Conservation (phyloP, 2,329 filamentous ascomycete species). For the Daldinia sp. region DNA sequence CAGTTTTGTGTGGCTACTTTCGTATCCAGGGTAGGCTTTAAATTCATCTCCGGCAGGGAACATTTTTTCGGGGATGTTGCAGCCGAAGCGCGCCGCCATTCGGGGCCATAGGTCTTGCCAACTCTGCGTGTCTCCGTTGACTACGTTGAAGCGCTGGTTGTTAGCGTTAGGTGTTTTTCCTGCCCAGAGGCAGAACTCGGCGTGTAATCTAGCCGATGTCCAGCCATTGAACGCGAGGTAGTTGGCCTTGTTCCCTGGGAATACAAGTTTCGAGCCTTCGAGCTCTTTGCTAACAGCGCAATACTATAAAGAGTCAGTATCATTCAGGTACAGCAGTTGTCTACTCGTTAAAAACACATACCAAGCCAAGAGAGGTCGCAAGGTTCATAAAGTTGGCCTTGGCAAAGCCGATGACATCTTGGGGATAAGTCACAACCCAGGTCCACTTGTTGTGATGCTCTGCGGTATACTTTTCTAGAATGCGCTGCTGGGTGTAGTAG, state of each 20-base stretch:
- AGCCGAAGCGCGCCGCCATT: constrained; percentile 48
- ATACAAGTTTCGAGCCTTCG: constrained; percentile 42
- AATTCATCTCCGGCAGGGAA: constrained; percentile 36
- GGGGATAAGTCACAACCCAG: constrained; percentile 47
- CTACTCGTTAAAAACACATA: background rate
- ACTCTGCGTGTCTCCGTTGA: constrained; percentile 52
- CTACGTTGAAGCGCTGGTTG: constrained; percentile 54
- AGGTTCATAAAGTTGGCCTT: constrained; percentile 53
- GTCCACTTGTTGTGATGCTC: constrained; percentile 32
- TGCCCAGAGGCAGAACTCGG: constrained; percentile 50
- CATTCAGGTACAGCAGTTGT: background rate
- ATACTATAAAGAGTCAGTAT: constrained; percentile 40
- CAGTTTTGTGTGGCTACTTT: constrained; percentile 32
- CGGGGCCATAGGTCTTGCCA: constrained; percentile 55
- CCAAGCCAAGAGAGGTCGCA: constrained; percentile 50
- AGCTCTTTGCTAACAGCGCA: constrained; percentile 48
- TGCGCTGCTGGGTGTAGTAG: constrained; percentile 60
- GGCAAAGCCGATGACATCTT: constrained; percentile 48
- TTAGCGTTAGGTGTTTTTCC: constrained; percentile 41
- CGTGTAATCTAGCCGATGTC: constrained; percentile 48
- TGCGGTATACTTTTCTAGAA: constrained; percentile 45
- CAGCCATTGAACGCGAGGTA: constrained; percentile 48
- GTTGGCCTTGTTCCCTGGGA: constrained; percentile 48
- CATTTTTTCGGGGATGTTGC: constrained; percentile 46
- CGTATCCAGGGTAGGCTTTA: constrained; percentile 32